phyloP scores from a whole-genome alignment of 768 basidiomycete genomes.

The Artomyces pyxidatus region DNA sequence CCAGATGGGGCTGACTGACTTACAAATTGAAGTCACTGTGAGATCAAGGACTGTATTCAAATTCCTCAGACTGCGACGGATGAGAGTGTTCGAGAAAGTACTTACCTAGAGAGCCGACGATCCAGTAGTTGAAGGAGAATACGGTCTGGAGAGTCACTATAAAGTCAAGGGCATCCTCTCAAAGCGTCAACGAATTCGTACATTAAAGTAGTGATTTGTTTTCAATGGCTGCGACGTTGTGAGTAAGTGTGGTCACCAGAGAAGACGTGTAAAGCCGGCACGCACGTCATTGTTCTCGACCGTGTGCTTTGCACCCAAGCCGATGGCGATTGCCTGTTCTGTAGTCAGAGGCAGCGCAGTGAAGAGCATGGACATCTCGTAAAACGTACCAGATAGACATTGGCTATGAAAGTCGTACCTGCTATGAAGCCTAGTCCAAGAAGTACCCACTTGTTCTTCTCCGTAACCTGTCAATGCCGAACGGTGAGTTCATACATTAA shows the following conservation, averaged over 20 bases:
- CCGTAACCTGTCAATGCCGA: slow-evolving; percentile 29
- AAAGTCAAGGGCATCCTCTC: too few relatives aligned
- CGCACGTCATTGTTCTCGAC: slow-evolving; percentile 12
- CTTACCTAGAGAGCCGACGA: slow-evolving; percentile 35
- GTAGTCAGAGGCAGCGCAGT: neutral
- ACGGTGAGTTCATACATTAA: neutral
- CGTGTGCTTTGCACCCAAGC: slow-evolving; percentile 2
- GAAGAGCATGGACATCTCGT: neutral
- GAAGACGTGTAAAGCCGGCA: neutral
- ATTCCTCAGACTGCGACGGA: neutral
- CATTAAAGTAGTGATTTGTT: slow-evolving; percentile 9
- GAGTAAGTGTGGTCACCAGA: neutral
- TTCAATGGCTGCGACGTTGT: slow-evolving; percentile 7
- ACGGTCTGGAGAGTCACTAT: slow-evolving; percentile 29
- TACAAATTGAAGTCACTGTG: slow-evolving; percentile 31
- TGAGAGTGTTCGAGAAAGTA: neutral
- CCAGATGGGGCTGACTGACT: slow-evolving; percentile 5
- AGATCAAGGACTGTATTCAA: slow-evolving; percentile 31
- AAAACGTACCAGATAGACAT: slow-evolving; percentile 30
- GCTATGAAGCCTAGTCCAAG: slow-evolving; percentile 27
- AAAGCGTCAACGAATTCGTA: neutral
- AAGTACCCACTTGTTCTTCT: slow-evolving; percentile 29
- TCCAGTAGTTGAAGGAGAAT: slow-evolving; percentile 38
- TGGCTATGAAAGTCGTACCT: slow-evolving; percentile 28
- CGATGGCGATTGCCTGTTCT: slow-evolving; percentile 8